Evolutionary conservation across 1,284 basidiomycete species (phyloP).

Genomic region (Microbotryum scabiosae): DNA sequence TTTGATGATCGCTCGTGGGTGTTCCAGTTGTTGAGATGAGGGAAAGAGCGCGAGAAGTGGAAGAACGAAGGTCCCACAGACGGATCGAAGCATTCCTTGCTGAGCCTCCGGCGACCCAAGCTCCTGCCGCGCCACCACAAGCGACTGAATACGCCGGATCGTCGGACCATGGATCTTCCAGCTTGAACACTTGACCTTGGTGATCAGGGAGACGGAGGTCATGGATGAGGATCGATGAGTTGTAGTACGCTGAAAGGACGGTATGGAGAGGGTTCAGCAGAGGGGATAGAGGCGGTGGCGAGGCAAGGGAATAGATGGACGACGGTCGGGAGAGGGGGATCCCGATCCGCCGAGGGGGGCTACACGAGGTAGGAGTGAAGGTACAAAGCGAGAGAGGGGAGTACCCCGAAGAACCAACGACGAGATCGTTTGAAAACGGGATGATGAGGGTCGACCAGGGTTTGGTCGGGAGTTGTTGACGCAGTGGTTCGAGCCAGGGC

Average conservation of each 20-base stretch:
- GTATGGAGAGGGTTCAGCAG: conserved; percentile 9
- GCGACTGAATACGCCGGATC: conserved; percentile 17
- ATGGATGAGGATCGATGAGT: conserved; percentile 13
- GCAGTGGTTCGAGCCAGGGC: not conserved
- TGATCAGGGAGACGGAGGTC: conserved; percentile 11
- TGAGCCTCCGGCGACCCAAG: conserved; percentile 6
- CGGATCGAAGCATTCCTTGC: conserved; percentile 17
- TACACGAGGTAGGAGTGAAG: conserved; percentile 8
- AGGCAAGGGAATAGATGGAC: conserved; percentile 17
- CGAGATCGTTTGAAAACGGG: conserved; percentile 5
- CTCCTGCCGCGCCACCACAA: conserved; percentile 4
- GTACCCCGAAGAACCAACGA: conserved; percentile 11
- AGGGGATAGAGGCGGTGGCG: not conserved
- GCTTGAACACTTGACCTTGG: not conserved
- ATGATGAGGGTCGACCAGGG: conserved; percentile 18
- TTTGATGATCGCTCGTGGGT: too few species aligned
- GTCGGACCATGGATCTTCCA: conserved; percentile 22
- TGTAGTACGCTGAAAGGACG: conserved; percentile 18
- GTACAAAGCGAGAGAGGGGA: conserved; percentile 5
- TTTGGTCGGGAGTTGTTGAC: conserved; percentile 7
- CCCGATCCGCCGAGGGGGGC: not conserved
- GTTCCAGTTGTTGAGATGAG: too few species aligned
- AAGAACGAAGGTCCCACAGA: conserved; percentile 16
- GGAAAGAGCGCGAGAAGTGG: not conserved
- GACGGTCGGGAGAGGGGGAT: conserved; percentile 7